Evolutionary conservation across 2,329 filamentous ascomycete species (phyloP).

Genomic region (Fusarium sp.): DNA sequence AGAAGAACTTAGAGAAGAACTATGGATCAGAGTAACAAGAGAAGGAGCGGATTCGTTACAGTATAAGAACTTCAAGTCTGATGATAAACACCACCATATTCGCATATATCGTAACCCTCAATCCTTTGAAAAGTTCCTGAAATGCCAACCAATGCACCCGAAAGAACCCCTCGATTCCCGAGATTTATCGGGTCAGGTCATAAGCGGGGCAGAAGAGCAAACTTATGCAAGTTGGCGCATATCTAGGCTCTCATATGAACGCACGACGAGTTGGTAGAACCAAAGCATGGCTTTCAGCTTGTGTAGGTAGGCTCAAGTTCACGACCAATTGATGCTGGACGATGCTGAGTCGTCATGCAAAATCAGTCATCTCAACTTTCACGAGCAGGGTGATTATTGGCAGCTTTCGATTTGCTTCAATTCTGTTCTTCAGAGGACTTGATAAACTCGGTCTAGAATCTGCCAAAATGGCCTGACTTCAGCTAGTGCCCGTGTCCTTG

Average conservation of each 20-base stretch:
- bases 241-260: neutral
- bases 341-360: conserved; percentile 6
- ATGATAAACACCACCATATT: conserved; percentile 6
- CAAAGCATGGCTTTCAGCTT: neutral
- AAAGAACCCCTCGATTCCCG: conserved; percentile 32
- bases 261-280: neutral
- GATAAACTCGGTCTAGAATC: conserved; percentile 26
- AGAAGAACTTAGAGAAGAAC: neutral
- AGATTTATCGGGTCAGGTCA: conserved; percentile 43
- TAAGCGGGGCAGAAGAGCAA: conserved; percentile 36
- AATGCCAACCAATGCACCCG: conserved; percentile 9
- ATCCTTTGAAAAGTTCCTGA: conserved; percentile 10
- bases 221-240: conserved; percentile 26
- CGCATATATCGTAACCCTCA: conserved; percentile 33
- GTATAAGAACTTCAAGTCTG: conserved; percentile 23
- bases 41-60: conserved; percentile 12
- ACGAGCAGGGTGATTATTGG: neutral
- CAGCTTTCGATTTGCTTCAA: conserved; percentile 5
- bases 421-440: neutral
- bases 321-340: neutral
- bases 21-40: neutral
- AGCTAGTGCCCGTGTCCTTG: conserved; percentile 1
- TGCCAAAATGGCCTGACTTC: conserved; percentile 28
- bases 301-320: neutral
- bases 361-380: conserved; percentile 9